Evolutionary conservation across 306 rosid genomes (phyloP).

Genomic region (Cicer chorassanicum): DNA sequence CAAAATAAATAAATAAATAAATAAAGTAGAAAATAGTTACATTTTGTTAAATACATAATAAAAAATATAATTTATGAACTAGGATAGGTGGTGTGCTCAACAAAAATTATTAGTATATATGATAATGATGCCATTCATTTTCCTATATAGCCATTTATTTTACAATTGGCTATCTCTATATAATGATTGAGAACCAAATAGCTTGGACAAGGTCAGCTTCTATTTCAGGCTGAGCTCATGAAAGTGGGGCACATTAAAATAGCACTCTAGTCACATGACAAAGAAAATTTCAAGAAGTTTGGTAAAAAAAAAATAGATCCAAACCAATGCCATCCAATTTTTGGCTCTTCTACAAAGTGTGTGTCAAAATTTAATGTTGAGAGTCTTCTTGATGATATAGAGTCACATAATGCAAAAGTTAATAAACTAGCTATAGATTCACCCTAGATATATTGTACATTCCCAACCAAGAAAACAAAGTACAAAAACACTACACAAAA

Average conservation of each 20-base stretch:
- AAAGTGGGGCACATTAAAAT: conserved; percentile 58
- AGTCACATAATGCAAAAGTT: conserved; percentile 35
- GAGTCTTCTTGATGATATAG: conserved; percentile 32
- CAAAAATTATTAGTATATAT: not conserved
- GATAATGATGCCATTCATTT: conserved; percentile 14
- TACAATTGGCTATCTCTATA: conserved; percentile 32
- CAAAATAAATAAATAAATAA: too few species aligned
- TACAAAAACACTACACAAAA: conserved; percentile 11
- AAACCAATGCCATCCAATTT: conserved; percentile 44
- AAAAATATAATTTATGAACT: not conserved
- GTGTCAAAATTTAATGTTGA: conserved; percentile 17
- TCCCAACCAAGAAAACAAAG: conserved; percentile 43
- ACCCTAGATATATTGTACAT: conserved; percentile 34
- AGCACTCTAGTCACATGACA: conserved; percentile 51
- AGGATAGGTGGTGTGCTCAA: not conserved
- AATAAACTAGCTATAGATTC: conserved; percentile 22
- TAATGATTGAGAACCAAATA: conserved; percentile 38
- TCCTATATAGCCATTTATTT: conserved; percentile 20
- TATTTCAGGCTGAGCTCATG: conserved; percentile 53
- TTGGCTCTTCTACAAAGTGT: conserved; percentile 46
- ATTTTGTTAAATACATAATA: not conserved
- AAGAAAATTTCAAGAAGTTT: conserved; percentile 45
- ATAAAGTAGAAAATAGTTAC: not conserved
- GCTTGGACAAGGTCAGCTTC: conserved; percentile 51
- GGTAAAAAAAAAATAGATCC: conserved; percentile 40